These are phyloP conservation scores for Lactarius evosmus DNA, from an alignment of 768 basidiomycete species.

Conservation along the genomic window DNA sequence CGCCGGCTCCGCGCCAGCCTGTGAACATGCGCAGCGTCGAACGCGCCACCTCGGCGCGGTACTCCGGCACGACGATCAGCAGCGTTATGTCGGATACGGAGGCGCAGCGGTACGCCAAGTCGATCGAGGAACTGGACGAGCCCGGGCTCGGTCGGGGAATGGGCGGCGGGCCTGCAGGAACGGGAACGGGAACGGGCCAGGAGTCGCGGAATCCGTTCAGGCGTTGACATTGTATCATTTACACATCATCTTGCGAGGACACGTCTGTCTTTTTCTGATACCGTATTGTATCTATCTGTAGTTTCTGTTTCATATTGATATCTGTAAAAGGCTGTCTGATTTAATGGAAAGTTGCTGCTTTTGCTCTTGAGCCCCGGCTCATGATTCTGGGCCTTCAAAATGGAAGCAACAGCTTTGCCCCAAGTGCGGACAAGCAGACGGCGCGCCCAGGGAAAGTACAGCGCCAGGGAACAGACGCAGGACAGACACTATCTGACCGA, in stretches of 20 bases:
- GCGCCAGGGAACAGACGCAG: no score
- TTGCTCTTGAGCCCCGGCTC: no score
- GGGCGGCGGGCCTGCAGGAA: not conserved
- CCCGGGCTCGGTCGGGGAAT: not conserved
- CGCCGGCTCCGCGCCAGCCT: constrained; percentile 73
- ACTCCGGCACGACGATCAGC: constrained; percentile 46
- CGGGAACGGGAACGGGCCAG: not conserved
- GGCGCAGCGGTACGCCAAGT: constrained; percentile 57
- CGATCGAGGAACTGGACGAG: constrained; percentile 36
- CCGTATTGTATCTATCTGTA: not conserved
- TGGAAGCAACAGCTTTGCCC: not conserved
- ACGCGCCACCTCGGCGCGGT: constrained; percentile 41
- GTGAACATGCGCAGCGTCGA: constrained; percentile 39
- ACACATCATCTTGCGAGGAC: not conserved
- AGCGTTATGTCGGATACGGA: constrained; percentile 44
- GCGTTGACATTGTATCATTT: not conserved
- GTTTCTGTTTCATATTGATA: not conserved
- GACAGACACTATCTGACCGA: not conserved
- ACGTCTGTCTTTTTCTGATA: not conserved
- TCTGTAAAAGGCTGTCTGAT: not conserved
- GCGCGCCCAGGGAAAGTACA: no score
- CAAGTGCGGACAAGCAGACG: no score
- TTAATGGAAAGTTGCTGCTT: not conserved
- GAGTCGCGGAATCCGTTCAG: not conserved
- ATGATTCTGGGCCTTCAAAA: not conserved